Conservation (phyloP, 2,329 filamentous ascomycete genomes). For the Pezicula radicicola region DNA sequence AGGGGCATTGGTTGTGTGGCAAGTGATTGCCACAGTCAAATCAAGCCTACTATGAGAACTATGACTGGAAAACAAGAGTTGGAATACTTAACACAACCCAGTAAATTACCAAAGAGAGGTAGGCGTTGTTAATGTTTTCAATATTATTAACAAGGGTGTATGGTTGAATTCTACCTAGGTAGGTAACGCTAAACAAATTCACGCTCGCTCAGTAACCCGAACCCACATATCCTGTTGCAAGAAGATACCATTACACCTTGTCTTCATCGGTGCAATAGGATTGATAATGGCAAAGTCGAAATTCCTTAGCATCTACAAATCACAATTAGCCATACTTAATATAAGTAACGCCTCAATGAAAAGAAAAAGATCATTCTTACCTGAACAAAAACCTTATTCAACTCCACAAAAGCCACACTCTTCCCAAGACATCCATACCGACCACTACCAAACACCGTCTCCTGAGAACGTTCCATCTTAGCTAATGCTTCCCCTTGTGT, state of each 20-base stretch:
- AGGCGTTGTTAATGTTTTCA: too few species aligned
- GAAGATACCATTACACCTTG: conserved; percentile 3
- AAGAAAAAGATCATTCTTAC: conserved; percentile 25
- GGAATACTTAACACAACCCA: too few species aligned
- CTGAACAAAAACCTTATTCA: conserved; percentile 44
- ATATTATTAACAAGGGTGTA: too few species aligned
- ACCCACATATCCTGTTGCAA: conserved; percentile 4
- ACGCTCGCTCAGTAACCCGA: background rate
- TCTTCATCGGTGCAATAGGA: conserved; percentile 2
- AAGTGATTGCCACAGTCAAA: too few species aligned
- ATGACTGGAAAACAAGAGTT: too few species aligned
- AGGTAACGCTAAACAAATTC: too few species aligned
- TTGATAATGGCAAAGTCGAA: conserved; percentile 5
- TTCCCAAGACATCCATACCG: conserved; percentile 41
- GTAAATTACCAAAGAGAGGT: too few species aligned
- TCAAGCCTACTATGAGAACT: too few species aligned
- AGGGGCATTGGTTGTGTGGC: too few species aligned
- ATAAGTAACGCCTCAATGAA: too few species aligned
- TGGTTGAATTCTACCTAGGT: too few species aligned
- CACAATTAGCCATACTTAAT: conserved; percentile 26
- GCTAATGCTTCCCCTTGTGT: conserved; percentile 11
- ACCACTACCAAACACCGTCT: conserved; percentile 34
- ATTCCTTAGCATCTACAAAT: conserved; percentile 12
- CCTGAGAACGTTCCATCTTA: conserved; percentile 35
- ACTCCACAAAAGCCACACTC: conserved; percentile 43